Conservation (phyloP, 805 yeast species). For the Metschnikowia proteae region DNA sequence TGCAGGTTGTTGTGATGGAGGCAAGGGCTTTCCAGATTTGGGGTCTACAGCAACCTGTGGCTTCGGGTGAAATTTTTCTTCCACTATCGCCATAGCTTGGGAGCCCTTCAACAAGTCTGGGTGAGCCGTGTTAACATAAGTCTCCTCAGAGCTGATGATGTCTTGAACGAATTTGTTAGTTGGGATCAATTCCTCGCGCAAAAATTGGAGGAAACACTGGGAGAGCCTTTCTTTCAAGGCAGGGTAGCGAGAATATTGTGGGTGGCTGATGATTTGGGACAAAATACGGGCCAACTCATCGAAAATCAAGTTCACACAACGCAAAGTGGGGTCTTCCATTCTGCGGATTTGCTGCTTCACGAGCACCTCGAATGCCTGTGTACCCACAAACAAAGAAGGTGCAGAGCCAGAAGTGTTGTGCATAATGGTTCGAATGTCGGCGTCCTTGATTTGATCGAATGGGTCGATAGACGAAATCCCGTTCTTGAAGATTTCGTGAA, state of each 20-base stretch:
- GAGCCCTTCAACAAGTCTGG: slow-evolving; percentile 95
- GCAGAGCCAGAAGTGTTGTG: slow-evolving; percentile 95
- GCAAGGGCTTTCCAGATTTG: slow-evolving; percentile 80
- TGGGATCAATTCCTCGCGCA: slow-evolving; percentile 77
- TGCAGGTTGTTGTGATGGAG: slow-evolving; percentile 37
- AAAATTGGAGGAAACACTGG: slow-evolving; percentile 70
- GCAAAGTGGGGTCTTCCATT: slow-evolving; percentile 88
- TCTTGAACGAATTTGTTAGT: slow-evolving; percentile 83
- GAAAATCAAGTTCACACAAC: slow-evolving; percentile 85
- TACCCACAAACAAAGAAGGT: slow-evolving; percentile 94
- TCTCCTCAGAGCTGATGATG: slow-evolving; percentile 80
- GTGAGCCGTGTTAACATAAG: slow-evolving; percentile 95
- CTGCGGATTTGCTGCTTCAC: slow-evolving; percentile 74
- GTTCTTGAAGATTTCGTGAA: slow-evolving; percentile 91
- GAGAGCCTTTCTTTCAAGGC: slow-evolving; percentile 82
- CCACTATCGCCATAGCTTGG: slow-evolving; percentile 89
- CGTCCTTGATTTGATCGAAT: slow-evolving; percentile 91
- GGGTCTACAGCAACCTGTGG: slow-evolving; percentile 81
- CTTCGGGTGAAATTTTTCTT: slow-evolving; percentile 76
- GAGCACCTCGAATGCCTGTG: slow-evolving; percentile 93
- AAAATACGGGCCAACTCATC: slow-evolving; percentile 92
- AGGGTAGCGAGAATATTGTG: slow-evolving; percentile 87
- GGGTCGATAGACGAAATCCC: slow-evolving; percentile 93
- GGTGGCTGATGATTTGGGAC: slow-evolving; percentile 75
- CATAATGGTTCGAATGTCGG: slow-evolving; percentile 94